Evolutionary conservation across 768 basidiomycete species (phyloP).

Genomic region (Tremella fuciformis): DNA sequence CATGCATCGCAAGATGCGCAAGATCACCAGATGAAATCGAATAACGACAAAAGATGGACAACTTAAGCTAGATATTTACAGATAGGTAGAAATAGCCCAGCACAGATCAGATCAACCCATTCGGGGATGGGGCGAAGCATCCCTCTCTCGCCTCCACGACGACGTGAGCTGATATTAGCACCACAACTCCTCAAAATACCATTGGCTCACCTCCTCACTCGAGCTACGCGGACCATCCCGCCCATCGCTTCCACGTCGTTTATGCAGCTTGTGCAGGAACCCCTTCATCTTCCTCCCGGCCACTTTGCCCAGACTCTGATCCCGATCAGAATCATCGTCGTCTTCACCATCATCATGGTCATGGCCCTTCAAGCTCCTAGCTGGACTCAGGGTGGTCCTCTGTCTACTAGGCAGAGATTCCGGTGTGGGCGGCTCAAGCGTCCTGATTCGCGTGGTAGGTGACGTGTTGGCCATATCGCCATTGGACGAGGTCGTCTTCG

Average conservation of each 20-base stretch:
- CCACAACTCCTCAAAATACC: too few relatives aligned
- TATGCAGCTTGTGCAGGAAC: conserved; percentile 27
- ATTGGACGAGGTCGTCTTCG: not conserved
- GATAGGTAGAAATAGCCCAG: too few relatives aligned
- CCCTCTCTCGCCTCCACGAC: too few relatives aligned
- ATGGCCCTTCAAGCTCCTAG: not conserved
- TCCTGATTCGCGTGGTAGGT: not conserved
- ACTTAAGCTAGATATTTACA: too few relatives aligned
- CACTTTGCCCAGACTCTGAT: conserved; percentile 1
- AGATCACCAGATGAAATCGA: too few relatives aligned
- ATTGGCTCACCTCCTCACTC: conserved; percentile 1
- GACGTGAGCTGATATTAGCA: too few relatives aligned
- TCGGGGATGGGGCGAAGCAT: too few relatives aligned
- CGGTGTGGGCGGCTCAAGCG: not conserved
- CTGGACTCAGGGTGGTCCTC: not conserved
- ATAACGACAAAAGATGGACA: too few relatives aligned
- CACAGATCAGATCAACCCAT: too few relatives aligned
- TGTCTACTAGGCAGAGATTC: not conserved
- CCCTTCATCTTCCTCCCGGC: conserved; percentile 19
- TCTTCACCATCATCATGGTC: conserved; percentile 10
- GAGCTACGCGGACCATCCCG: not conserved
- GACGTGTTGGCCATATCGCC: not conserved
- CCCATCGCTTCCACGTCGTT: conserved; percentile 5
- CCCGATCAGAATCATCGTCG: conserved; percentile 16
- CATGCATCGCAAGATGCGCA: not conserved